phyloP scores from a whole-genome alignment of 257 asterid species.

The Oldenlandia corymbosa region DNA sequence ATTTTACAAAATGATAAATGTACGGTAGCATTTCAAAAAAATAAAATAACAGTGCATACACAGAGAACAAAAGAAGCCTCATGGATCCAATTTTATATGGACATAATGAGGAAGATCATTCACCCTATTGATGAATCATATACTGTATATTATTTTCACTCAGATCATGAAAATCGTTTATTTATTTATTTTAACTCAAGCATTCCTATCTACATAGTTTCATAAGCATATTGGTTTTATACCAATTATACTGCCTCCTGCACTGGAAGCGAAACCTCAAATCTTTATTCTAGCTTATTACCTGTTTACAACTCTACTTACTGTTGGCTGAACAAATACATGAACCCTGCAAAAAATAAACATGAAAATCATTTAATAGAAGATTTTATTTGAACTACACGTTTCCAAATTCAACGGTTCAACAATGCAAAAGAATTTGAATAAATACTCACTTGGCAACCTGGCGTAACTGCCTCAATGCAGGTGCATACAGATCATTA shows the following conservation, averaged over 20 bases:
- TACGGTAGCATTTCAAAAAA: too few relatives aligned
- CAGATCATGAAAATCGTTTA: not conserved
- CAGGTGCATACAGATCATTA: conserved; percentile 91
- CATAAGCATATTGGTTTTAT: not conserved
- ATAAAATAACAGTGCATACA: too few relatives aligned
- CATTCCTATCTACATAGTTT: not conserved
- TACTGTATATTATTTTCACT: not conserved
- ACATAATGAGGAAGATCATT: not conserved
- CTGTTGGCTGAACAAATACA: conserved; percentile 81
- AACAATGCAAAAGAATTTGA: not conserved
- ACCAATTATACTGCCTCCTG: not conserved
- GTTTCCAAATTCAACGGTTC: not conserved
- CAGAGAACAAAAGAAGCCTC: too few relatives aligned
- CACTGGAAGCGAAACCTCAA: not conserved
- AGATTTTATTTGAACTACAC: conserved; percentile 3
- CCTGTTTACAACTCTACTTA: conserved; percentile 88
- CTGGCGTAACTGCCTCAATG: conserved; percentile 88
- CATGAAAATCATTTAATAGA: conserved; percentile 14
- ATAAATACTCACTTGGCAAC: conserved; percentile 77
- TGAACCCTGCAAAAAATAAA: conserved; percentile 67
- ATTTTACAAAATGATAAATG: not conserved
- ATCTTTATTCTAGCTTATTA: conserved; percentile 14
- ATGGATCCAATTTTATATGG: too few relatives aligned
- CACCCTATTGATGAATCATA: not conserved
- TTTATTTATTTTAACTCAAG: not conserved